A percentile compares a stretch with the other conserved stretches of the same genome.
These are phyloP conservation scores for Neurospora pannonica DNA, from an alignment of 495 filamentous ascomycete species.

Conservation along the genomic window DNA sequence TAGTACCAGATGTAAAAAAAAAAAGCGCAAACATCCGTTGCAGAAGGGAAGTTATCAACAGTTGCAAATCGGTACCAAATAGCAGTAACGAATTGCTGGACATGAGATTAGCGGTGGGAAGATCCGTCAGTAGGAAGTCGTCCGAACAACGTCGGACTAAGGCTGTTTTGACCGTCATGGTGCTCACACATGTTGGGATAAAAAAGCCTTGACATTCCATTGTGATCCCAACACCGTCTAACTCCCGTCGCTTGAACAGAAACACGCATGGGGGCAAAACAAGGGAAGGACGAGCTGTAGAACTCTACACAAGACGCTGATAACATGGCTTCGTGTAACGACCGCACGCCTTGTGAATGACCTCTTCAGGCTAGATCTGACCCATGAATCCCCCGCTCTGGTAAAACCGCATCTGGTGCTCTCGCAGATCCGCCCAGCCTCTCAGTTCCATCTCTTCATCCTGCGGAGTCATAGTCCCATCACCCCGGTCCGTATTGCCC, in stretches of 20 bases:
- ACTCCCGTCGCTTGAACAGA: background rate
- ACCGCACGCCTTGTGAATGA: background rate
- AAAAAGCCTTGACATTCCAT: background rate
- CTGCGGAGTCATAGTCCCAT: conserved; percentile 28
- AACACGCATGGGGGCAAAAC: background rate
- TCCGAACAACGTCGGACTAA: background rate
- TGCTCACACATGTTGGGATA: background rate
- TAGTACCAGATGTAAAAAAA: background rate
- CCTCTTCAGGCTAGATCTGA: conserved; percentile 2
- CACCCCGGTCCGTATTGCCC: conserved; percentile 7
- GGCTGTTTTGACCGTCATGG: background rate
- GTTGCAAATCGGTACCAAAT: background rate
- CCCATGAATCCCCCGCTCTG: conserved; percentile 47
- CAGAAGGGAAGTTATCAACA: background rate
- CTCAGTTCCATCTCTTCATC: conserved; percentile 65
- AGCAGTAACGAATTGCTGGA: background rate
- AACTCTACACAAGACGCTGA: background rate
- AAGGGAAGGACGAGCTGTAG: background rate
- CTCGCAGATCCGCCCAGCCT: conserved; percentile 64
- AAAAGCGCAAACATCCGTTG: background rate
- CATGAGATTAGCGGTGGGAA: background rate
- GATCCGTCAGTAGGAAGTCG: background rate
- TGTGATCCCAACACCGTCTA: background rate
- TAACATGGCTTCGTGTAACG: background rate
- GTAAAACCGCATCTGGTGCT: conserved; percentile 63